These are phyloP conservation scores for Oryza glaberrima DNA, from an alignment of 176 grass and related monocot genomes.

Conservation along the genomic window DNA sequence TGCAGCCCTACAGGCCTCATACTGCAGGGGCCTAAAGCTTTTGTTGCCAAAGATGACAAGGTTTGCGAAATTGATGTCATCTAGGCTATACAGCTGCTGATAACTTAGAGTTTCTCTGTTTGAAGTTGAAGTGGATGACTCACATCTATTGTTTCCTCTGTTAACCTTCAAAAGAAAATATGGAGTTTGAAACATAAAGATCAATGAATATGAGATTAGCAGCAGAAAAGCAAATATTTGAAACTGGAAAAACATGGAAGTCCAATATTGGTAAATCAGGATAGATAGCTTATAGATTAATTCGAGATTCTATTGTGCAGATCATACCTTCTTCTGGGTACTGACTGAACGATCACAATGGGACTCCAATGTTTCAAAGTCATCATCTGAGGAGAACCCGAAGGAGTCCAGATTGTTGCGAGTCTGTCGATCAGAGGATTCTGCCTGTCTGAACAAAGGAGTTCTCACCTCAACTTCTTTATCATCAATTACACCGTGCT, in stretches of 20 bases:
- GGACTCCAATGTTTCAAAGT: constrained; percentile 51
- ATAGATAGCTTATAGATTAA: constrained; percentile 51
- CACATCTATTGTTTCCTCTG: constrained; percentile 29
- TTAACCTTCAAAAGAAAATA: constrained; percentile 57
- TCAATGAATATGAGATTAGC: background rate
- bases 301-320: constrained; percentile 37
- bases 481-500: constrained; percentile 36
- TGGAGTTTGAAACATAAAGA: background rate
- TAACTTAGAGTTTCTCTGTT: constrained; percentile 54
- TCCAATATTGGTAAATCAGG: background rate
- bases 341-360: background rate
- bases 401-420: background rate
- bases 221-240: background rate
- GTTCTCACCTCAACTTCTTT: constrained; percentile 18
- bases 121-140: constrained; percentile 29
- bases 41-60: constrained; percentile 84
- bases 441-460: constrained; percentile 24
- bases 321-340: constrained; percentile 31
- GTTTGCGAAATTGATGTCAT: constrained; percentile 78
- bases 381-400: constrained; percentile 38
- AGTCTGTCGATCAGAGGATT: background rate
- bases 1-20: constrained; percentile 78
- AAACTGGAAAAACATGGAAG: constrained; percentile 19
- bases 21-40: constrained; percentile 77
- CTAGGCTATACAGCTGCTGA: constrained; percentile 60